These are phyloP conservation scores for Diversispora eburnea DNA, from an alignment of 192 early-diverging fungal genomes.

Conservation along the genomic window DNA sequence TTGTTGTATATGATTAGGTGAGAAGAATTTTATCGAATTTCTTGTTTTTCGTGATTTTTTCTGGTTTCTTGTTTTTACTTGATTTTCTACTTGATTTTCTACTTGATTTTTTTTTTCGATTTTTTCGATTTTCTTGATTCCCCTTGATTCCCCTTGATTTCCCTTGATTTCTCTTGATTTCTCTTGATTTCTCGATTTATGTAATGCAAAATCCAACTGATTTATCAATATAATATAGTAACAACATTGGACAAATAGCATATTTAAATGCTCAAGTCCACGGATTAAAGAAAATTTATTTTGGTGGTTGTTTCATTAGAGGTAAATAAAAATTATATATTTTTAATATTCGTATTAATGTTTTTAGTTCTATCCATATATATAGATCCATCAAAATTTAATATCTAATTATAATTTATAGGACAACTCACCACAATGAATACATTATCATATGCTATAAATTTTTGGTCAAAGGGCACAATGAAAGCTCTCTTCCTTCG, in stretches of 20 bases:
- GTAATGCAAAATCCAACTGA: too few relatives aligned
- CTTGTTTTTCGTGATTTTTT: background rate
- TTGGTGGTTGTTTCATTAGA: constrained; percentile 96
- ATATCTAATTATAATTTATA: constrained; percentile 18
- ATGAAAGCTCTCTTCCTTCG: constrained; percentile 93
- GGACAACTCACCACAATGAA: constrained; percentile 97
- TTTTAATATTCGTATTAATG: background rate
- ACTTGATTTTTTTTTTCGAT: background rate
- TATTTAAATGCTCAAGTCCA: constrained; percentile 94
- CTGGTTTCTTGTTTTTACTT: constrained; percentile 12
- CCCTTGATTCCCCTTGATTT: too few relatives aligned
- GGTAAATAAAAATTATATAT: constrained; percentile 39
- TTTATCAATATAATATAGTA: constrained; percentile 47
- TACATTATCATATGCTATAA: constrained; percentile 92
- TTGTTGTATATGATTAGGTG: constrained; percentile 91
- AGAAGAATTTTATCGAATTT: background rate
- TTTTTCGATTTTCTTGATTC: too few relatives aligned
- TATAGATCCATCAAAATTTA: background rate
- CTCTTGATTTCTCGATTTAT: too few relatives aligned
- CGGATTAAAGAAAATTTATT: constrained; percentile 86
- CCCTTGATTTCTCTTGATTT: too few relatives aligned
- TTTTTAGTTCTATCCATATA: background rate
- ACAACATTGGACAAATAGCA: constrained; percentile 99
- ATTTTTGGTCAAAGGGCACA: constrained; percentile 95
- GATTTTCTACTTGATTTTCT: constrained; percentile 6